These are phyloP conservation scores for Cryptococcus hybrid DNA, from an alignment of 1,284 basidiomycete genomes.

Conservation along the genomic window DNA sequence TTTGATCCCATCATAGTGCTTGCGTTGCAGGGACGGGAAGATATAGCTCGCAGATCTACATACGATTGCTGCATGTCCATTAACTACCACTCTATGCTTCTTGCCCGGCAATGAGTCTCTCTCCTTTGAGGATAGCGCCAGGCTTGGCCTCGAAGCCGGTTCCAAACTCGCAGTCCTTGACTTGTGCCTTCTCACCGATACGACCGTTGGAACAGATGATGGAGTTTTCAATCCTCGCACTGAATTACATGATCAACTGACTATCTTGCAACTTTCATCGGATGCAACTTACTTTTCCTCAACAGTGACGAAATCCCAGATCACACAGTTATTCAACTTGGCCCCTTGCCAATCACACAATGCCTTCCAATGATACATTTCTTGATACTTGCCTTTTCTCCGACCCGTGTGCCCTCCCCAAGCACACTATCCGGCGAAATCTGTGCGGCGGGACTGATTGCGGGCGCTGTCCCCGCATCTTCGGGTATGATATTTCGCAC, in stretches of 20 bases:
- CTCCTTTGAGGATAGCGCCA: slow-evolving; percentile 62
- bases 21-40: no score
- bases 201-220: slow-evolving; percentile 80
- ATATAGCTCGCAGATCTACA: no score
- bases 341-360: slow-evolving; percentile 81
- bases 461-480: slow-evolving; percentile 40
- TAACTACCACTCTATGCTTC: slow-evolving; percentile 23
- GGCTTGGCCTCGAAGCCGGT: slow-evolving; percentile 76
- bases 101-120: slow-evolving; percentile 57
- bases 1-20: no score
- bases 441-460: slow-evolving; percentile 62
- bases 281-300: slow-evolving; percentile 49
- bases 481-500: slow-evolving; percentile 24
- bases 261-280: neutral
- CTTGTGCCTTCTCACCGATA: slow-evolving; percentile 73
- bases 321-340: slow-evolving; percentile 79
- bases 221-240: slow-evolving; percentile 84
- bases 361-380: slow-evolving; percentile 84
- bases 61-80: neutral
- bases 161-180: slow-evolving; percentile 82
- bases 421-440: slow-evolving; percentile 84
- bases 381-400: slow-evolving; percentile 83
- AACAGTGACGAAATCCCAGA: slow-evolving; percentile 86
- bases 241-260: slow-evolving; percentile 42
- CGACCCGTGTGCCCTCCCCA: slow-evolving; percentile 74